Percentiles rank a stretch among this genome's conserved stretches.
phyloP scores from a whole-genome alignment of 768 basidiomycete species.

The Leccinum olivaceopallidum region DNA sequence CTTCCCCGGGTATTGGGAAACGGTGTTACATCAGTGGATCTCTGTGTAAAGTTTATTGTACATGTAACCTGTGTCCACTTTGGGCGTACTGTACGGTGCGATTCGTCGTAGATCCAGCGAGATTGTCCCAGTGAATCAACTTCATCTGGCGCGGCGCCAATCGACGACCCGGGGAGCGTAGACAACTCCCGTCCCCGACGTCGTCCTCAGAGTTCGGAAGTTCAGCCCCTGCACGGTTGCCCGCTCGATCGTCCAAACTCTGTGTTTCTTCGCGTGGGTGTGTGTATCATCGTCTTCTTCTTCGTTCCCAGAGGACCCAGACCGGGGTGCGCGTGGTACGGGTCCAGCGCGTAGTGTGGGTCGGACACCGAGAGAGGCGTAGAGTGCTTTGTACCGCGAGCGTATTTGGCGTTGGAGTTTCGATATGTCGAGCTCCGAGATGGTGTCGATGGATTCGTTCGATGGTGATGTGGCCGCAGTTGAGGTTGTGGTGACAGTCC shows the following conservation, averaged over 20 bases:
- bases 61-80: background rate
- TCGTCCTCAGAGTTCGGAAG: constrained; percentile 9
- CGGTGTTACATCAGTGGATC: background rate
- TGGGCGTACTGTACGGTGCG: too few species aligned
- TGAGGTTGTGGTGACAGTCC: constrained; percentile 18
- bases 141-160: too few species aligned
- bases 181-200: background rate
- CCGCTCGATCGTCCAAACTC: constrained; percentile 12
- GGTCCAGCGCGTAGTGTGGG: constrained; percentile 40
- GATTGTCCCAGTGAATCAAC: too few species aligned
- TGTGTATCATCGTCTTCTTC: background rate
- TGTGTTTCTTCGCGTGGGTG: background rate
- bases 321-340: background rate
- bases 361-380: constrained; percentile 73
- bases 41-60: background rate
- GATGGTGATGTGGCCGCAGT: background rate
- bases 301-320: background rate
- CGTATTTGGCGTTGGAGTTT: constrained; percentile 82
- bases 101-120: too few species aligned
- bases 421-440: constrained; percentile 57
- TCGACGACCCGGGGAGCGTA: too few species aligned
- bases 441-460: constrained; percentile 34
- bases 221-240: constrained; percentile 18
- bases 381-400: constrained; percentile 84
- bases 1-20: background rate